phyloP scores from a whole-genome alignment of 2,329 filamentous ascomycete genomes.

The Mycosphaerelloides madeirae region DNA sequence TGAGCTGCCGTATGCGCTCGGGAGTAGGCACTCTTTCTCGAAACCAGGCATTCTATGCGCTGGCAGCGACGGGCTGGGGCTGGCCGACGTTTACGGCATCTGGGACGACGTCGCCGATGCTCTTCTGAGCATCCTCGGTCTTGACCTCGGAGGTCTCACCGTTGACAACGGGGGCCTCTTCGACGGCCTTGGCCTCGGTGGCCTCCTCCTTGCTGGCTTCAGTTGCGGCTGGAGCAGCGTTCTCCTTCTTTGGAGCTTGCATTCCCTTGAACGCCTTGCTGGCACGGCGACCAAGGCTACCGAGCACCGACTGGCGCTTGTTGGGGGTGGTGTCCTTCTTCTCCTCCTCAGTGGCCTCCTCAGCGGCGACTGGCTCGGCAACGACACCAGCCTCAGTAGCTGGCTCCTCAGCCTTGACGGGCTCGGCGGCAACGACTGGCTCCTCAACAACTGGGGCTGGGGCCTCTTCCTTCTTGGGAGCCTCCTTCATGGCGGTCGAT shows the following conservation, averaged over 20 bases:
- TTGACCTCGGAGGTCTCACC: constrained; percentile 19
- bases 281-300: constrained; percentile 31
- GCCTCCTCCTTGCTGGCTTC: constrained; percentile 21
- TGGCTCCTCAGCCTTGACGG: constrained; percentile 21
- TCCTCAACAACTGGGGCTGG: constrained; percentile 27
- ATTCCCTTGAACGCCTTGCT: constrained; percentile 32
- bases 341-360: constrained; percentile 21
- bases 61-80: constrained; percentile 30
- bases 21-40: too few species aligned
- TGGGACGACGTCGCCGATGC: constrained; percentile 29
- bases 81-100: constrained; percentile 28
- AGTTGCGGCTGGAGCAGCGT: constrained; percentile 15
- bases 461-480: constrained; percentile 28
- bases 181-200: constrained; percentile 22
- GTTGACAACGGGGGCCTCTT: constrained; percentile 19
- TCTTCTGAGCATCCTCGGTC: constrained; percentile 21
- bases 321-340: constrained; percentile 20
- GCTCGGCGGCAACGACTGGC: constrained; percentile 20
- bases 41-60: constrained; percentile 23
- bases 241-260: constrained; percentile 30
- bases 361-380: constrained; percentile 29
- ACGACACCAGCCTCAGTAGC: constrained; percentile 23
- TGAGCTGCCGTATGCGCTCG: too few species aligned
- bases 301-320: constrained; percentile 32
- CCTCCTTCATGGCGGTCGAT: constrained; percentile 32